Conservation (phyloP, 805 yeast genomes). For the Candida dajiaensis region DNA sequence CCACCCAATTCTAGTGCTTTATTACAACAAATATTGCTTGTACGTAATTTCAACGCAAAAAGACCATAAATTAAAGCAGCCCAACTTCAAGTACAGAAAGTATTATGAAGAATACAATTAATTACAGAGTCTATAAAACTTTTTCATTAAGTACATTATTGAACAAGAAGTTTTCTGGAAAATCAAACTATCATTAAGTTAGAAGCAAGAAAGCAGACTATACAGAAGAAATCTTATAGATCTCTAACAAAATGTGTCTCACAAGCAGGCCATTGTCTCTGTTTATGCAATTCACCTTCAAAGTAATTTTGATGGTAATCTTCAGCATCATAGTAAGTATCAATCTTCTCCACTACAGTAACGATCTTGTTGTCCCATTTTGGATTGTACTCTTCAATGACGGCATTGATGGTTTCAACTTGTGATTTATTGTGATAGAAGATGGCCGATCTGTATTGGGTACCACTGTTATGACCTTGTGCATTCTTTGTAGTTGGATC, state of each 20-base stretch:
- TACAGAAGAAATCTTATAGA: constrained; percentile 12
- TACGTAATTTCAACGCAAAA: too few relatives aligned
- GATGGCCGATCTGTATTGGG: constrained; percentile 85
- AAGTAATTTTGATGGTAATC: constrained; percentile 83
- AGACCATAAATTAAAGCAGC: too few relatives aligned
- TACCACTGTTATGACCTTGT: constrained; percentile 87
- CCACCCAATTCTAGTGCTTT: too few relatives aligned
- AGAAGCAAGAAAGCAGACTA: too few relatives aligned
- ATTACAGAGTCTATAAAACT: too few relatives aligned
- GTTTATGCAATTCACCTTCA: constrained; percentile 20
- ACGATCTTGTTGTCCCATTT: constrained; percentile 62
- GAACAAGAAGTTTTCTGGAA: too few relatives aligned
- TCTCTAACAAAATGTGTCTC: constrained; percentile 76
- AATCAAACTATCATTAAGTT: too few relatives aligned
- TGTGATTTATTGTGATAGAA: constrained; percentile 51
- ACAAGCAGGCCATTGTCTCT: constrained; percentile 34
- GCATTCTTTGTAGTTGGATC: constrained; percentile 83
- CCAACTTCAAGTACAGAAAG: too few relatives aligned
- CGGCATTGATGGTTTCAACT: constrained; percentile 36
- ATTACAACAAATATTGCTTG: too few relatives aligned
- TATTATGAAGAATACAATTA: too few relatives aligned
- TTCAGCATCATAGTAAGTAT: constrained; percentile 84
- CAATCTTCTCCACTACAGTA: constrained; percentile 60
- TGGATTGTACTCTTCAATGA: constrained; percentile 53
- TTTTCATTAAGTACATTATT: too few relatives aligned